A percentile compares a stretch with the other conserved stretches of the same genome.
Conservation (phyloP, 2,329 filamentous ascomycete species). For the Cadophora gregata region DNA sequence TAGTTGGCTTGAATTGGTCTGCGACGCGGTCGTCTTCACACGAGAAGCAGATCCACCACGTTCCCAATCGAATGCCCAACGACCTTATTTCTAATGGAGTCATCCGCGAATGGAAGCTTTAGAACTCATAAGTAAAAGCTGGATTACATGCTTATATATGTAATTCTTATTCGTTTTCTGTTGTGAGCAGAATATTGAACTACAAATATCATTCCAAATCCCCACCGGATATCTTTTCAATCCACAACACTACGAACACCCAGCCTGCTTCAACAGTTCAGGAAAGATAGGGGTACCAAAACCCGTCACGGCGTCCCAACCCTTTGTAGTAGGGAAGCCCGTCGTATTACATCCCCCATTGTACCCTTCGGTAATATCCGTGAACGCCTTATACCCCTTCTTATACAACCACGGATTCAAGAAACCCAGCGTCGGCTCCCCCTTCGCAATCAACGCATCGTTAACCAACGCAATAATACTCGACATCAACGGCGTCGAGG, state of each 20-base stretch:
- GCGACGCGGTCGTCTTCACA: too few species aligned
- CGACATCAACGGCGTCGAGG: conserved; percentile 60
- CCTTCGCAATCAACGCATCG: conserved; percentile 59
- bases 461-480: conserved; percentile 67
- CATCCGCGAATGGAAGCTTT: too few species aligned
- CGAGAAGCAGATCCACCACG: too few species aligned
- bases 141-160: too few species aligned
- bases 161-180: too few species aligned
- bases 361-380: conserved; percentile 47
- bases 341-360: conserved; percentile 45
- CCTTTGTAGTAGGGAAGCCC: conserved; percentile 38
- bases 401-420: conserved; percentile 51
- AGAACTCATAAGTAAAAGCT: too few species aligned
- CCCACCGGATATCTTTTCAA: too few species aligned
- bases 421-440: conserved; percentile 51
- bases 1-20: too few species aligned
- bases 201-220: too few species aligned
- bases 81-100: too few species aligned
- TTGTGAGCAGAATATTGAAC: too few species aligned
- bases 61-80: too few species aligned
- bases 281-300: conserved; percentile 48
- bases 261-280: conserved; percentile 43
- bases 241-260: not conserved
- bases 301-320: conserved; percentile 47
- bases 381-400: conserved; percentile 45